Conservation (phyloP, 2,329 filamentous ascomycete genomes). For the Zalaria obscura region DNA sequence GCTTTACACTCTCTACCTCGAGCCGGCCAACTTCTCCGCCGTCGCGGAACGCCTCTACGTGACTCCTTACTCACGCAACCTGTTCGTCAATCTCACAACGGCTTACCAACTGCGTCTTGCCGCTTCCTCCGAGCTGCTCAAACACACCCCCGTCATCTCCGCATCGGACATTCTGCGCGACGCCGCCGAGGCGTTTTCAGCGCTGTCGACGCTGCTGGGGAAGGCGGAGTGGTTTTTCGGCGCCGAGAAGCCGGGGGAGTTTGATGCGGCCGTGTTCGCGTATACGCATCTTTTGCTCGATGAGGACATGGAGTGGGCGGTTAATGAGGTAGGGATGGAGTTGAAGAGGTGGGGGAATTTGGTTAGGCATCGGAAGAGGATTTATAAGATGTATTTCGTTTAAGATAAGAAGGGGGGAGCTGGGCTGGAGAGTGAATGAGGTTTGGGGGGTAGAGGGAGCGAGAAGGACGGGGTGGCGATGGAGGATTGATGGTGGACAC, state of each 20-base stretch:
- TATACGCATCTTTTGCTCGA: constrained; percentile 75
- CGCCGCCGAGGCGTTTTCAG: constrained; percentile 47
- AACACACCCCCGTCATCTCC: constrained; percentile 20
- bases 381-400: constrained; percentile 37
- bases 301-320: constrained; percentile 47
- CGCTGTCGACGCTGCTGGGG: constrained; percentile 45
- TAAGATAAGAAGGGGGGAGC: not conserved
- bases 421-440: too few relatives aligned
- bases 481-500: too few relatives aligned
- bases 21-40: constrained; percentile 45
- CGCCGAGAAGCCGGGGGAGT: constrained; percentile 46
- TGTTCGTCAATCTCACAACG: constrained; percentile 48
- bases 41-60: constrained; percentile 65
- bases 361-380: constrained; percentile 47
- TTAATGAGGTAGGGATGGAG: constrained; percentile 43
- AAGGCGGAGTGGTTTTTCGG: constrained; percentile 49
- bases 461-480: too few relatives aligned
- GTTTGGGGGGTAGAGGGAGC: too few relatives aligned
- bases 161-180: constrained; percentile 43
- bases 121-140: constrained; percentile 60
- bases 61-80: constrained; percentile 41
- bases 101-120: constrained; percentile 55
- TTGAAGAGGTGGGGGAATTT: constrained; percentile 47
- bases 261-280: constrained; percentile 81
- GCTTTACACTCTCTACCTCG: constrained; percentile 74